phyloP scores from a whole-genome alignment of 352 stramenopile genomes.

The Pythium rishiriense region DNA sequence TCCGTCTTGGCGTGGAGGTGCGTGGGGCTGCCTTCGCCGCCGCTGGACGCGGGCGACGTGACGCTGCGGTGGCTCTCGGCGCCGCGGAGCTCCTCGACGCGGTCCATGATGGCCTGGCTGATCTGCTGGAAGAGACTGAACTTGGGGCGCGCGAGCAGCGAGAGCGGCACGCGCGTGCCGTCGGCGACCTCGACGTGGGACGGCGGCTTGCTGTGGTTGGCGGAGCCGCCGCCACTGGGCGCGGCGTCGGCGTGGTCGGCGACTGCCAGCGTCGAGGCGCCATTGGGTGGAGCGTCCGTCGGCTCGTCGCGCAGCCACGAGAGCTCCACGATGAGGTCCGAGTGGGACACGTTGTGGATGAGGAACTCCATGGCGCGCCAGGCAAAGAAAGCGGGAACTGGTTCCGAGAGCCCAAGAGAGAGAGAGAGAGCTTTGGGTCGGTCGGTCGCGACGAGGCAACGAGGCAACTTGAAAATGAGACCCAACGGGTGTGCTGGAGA shows the following conservation, averaged over 20 bases:
- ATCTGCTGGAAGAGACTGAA: constrained; percentile 89
- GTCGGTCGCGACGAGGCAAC: neutral
- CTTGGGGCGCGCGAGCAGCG: constrained; percentile 77
- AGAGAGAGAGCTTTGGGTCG: neutral
- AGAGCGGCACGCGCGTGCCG: constrained; percentile 37
- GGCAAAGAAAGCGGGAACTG: no score
- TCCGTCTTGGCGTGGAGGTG: constrained; percentile 24
- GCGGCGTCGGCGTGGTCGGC: constrained; percentile 5
- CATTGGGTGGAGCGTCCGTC: no score
- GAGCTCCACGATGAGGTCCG: constrained; percentile 93
- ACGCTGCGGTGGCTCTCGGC: constrained; percentile 15
- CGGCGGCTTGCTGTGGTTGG: constrained; percentile 1
- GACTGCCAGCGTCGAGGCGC: neutral
- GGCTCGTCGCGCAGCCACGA: constrained; percentile 62
- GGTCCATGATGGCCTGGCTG: constrained; percentile 68
- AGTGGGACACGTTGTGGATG: constrained; percentile 97
- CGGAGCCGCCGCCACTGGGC: neutral
- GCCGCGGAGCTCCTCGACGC: constrained; percentile 50
- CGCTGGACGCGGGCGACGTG: constrained; percentile 28
- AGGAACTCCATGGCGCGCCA: constrained; percentile 87
- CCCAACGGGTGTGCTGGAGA: no score
- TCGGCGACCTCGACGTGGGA: constrained; percentile 13
- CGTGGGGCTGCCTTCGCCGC: constrained; percentile 43
- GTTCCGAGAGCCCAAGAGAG: neutral
- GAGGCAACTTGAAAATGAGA: neutral